Conservation (phyloP, 2,329 filamentous ascomycete species). For the Colletotrichum musicola region DNA sequence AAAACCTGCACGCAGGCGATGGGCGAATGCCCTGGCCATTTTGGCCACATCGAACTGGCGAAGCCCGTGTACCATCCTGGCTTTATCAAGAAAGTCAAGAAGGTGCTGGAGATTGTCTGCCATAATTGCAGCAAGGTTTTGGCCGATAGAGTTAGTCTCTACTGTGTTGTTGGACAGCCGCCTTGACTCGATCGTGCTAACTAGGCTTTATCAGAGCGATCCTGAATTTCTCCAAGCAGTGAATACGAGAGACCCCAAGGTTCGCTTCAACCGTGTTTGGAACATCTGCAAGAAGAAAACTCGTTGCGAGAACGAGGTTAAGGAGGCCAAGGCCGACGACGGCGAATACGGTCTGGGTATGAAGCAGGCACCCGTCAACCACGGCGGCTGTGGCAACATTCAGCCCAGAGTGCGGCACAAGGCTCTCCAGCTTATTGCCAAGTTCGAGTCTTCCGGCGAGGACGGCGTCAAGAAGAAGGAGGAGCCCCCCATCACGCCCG, state of each 20-base stretch:
- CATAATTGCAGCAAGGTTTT: conserved; percentile 98
- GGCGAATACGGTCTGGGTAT: conserved; percentile 70
- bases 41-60: conserved; percentile 97
- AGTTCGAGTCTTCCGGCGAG: conserved; percentile 82
- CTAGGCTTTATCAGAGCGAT: conserved; percentile 76
- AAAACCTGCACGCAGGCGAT: conserved; percentile 97
- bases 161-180: conserved; percentile 67
- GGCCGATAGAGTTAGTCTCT: conserved; percentile 94
- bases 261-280: conserved; percentile 94
- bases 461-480: conserved; percentile 80
- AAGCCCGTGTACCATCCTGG: conserved; percentile 95
- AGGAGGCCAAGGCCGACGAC: conserved; percentile 76
- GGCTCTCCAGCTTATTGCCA: conserved; percentile 83
- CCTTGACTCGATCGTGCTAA: conserved; percentile 70
- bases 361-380: conserved; percentile 72
- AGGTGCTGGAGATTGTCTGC: conserved; percentile 98
- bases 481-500: conserved; percentile 84
- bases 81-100: conserved; percentile 99
- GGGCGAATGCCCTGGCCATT: conserved; percentile 96
- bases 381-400: conserved; percentile 93
- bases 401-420: conserved; percentile 91
- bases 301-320: conserved; percentile 84
- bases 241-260: conserved; percentile 89
- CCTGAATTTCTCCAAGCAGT: conserved; percentile 86
- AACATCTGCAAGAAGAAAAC: conserved; percentile 90